phyloP scores from a whole-genome alignment of 2,329 filamentous ascomycete species.

The Zasmidium cellare region DNA sequence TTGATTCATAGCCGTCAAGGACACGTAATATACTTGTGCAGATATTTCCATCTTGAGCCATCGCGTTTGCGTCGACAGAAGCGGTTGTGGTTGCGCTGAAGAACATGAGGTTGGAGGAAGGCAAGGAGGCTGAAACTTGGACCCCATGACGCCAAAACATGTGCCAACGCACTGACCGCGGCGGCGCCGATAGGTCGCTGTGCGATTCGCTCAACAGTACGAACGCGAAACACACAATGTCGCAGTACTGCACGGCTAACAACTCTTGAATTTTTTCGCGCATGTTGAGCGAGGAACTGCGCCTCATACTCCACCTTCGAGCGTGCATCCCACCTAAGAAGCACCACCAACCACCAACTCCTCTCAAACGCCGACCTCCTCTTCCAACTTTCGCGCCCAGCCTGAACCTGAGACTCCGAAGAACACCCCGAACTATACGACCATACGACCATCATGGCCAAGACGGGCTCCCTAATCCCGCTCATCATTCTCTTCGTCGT shows the following conservation, averaged over 20 bases:
- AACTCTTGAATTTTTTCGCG: too few relatives aligned
- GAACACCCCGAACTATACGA: background rate
- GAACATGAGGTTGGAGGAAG: background rate
- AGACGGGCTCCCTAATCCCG: conserved; percentile 53
- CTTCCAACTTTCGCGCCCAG: background rate
- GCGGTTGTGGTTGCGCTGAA: background rate
- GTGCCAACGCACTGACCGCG: background rate
- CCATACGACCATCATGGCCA: conserved; percentile 15
- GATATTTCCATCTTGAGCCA: too few relatives aligned
- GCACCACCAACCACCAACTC: background rate
- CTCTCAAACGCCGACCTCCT: background rate
- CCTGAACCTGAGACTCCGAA: background rate
- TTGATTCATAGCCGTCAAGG: too few relatives aligned
- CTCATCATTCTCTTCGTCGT: conserved; percentile 64
- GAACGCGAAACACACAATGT: background rate
- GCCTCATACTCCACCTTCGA: too few relatives aligned
- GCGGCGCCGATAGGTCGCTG: too few relatives aligned
- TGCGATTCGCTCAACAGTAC: background rate
- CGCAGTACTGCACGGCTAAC: background rate
- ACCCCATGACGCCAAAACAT: background rate
- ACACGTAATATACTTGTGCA: too few relatives aligned
- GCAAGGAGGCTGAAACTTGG: background rate
- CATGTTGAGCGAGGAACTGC: too few relatives aligned
- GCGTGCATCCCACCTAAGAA: background rate
- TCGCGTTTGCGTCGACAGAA: background rate